Percentiles rank a stretch among this genome's conserved stretches.
Evolutionary conservation across 148 eudicot genomes (phyloP).

Genomic region (Spergularia bocconei): DNA sequence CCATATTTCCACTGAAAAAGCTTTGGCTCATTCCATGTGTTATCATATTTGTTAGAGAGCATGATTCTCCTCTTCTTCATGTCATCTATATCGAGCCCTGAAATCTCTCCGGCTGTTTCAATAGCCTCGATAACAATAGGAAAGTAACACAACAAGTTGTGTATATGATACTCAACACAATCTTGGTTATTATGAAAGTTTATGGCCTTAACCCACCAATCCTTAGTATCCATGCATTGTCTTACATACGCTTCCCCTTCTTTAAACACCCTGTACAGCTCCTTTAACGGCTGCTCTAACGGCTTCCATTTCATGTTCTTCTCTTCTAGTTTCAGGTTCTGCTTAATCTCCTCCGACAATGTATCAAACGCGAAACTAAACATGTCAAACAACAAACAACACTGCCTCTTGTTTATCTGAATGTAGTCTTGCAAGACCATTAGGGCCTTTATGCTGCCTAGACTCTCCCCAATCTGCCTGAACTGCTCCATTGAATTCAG

Average conservation of each 20-base stretch:
- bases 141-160: constrained; percentile 50
- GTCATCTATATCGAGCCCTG: constrained; percentile 51
- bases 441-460: constrained; percentile 61
- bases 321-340: constrained; percentile 56
- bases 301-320: constrained; percentile 64
- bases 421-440: constrained; percentile 46
- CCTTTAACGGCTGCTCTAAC: constrained; percentile 52
- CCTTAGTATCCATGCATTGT: constrained; percentile 42
- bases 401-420: constrained; percentile 54
- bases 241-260: constrained; percentile 59
- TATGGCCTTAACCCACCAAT: constrained; percentile 61
- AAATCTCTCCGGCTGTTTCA: constrained; percentile 57
- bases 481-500: constrained; percentile 55
- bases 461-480: constrained; percentile 62
- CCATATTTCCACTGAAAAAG: constrained; percentile 57
- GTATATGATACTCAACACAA: constrained; percentile 54
- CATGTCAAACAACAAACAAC: constrained; percentile 46
- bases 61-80: constrained; percentile 59
- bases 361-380: constrained; percentile 45
- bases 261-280: constrained; percentile 53
- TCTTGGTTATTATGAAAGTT: constrained; percentile 42
- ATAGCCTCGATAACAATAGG: constrained; percentile 55
- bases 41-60: constrained; percentile 48
- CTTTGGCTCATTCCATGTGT: constrained; percentile 55
- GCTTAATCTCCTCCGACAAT: constrained; percentile 50